Evolutionary conservation across 805 yeast species (phyloP).

Genomic region (Candida sphagnicola): DNA sequence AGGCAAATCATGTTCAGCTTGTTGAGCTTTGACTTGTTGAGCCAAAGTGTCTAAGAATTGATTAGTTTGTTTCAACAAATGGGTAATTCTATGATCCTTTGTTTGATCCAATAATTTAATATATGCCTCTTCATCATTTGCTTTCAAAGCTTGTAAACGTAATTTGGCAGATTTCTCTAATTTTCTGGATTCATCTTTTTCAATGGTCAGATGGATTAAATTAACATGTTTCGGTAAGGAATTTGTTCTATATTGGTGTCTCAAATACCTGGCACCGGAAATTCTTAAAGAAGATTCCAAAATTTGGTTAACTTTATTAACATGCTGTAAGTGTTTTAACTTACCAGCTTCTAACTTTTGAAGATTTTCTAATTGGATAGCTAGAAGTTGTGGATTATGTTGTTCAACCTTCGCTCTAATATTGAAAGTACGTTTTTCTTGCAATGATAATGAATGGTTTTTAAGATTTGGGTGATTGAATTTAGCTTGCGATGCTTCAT

Average conservation of each 20-base stretch:
- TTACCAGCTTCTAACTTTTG: constrained; percentile 52
- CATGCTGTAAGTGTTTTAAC: constrained; percentile 49
- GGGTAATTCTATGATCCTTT: constrained; percentile 83
- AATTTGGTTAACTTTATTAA: constrained; percentile 40
- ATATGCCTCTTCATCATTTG: constrained; percentile 87
- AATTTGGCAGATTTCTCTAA: constrained; percentile 81
- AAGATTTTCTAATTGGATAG: constrained; percentile 71
- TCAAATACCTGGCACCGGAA: constrained; percentile 16
- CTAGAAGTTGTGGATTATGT: constrained; percentile 70
- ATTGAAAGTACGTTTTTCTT: constrained; percentile 67
- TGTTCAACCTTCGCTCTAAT: constrained; percentile 67
- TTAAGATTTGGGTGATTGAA: constrained; percentile 48
- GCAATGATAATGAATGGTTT: constrained; percentile 52
- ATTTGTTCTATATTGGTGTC: constrained; percentile 21
- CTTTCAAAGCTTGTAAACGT: constrained; percentile 81
- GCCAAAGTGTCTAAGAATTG: constrained; percentile 73
- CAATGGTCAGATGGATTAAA: constrained; percentile 53
- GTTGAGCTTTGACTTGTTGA: constrained; percentile 75
- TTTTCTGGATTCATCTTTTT: constrained; percentile 72
- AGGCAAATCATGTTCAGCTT: constrained; percentile 39
- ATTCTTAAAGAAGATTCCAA: constrained; percentile 23
- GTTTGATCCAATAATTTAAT: constrained; percentile 80
- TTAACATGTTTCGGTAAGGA: constrained; percentile 32
- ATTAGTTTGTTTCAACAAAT: constrained; percentile 76
- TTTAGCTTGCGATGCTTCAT: constrained; percentile 54